Evolutionary conservation across 768 basidiomycete species (phyloP).

Genomic region (Roridomyces roridus): DNA sequence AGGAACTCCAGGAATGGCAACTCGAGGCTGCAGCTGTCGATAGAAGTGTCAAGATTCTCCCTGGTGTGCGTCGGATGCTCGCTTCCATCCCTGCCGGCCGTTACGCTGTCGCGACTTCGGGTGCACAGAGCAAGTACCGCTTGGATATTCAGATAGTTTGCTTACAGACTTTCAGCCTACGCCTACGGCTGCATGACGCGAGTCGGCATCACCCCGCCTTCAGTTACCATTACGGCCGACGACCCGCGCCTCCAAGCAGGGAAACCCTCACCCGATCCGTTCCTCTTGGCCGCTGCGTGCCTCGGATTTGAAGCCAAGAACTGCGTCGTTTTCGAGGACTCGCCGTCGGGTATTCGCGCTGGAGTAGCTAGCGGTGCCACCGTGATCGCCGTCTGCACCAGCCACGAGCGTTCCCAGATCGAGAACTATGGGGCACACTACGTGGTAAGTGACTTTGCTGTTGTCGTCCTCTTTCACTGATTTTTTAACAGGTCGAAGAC

Average conservation of each 20-base stretch:
- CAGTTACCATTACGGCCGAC: constrained; percentile 76
- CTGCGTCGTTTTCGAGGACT: constrained; percentile 77
- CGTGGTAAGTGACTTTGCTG: constrained; percentile 25
- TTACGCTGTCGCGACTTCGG: constrained; percentile 78
- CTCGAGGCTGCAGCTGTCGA: constrained; percentile 61
- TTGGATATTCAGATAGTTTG: constrained; percentile 9
- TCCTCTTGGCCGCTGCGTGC: constrained; percentile 59
- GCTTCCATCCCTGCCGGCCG: constrained; percentile 67
- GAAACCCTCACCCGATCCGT: constrained; percentile 61
- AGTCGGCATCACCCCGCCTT: constrained; percentile 70
- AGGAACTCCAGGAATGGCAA: constrained; percentile 54
- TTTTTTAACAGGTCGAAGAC: constrained; percentile 36
- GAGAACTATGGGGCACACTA: constrained; percentile 54
- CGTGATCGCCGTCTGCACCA: constrained; percentile 72
- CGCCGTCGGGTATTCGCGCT: constrained; percentile 69
- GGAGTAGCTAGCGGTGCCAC: constrained; percentile 71
- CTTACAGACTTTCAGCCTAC: constrained; percentile 24
- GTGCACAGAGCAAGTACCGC: constrained; percentile 72
- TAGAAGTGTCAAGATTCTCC: constrained; percentile 72
- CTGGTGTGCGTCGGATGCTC: constrained; percentile 71
- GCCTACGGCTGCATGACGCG: constrained; percentile 74
- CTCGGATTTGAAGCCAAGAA: constrained; percentile 54
- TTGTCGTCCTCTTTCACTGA: too few relatives aligned
- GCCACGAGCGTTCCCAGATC: constrained; percentile 55
- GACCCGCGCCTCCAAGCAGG: constrained; percentile 66